Base-by-base conservation (phyloP, 192 early-diverging fungal species). In the Chytriomyces confervae region DNA sequence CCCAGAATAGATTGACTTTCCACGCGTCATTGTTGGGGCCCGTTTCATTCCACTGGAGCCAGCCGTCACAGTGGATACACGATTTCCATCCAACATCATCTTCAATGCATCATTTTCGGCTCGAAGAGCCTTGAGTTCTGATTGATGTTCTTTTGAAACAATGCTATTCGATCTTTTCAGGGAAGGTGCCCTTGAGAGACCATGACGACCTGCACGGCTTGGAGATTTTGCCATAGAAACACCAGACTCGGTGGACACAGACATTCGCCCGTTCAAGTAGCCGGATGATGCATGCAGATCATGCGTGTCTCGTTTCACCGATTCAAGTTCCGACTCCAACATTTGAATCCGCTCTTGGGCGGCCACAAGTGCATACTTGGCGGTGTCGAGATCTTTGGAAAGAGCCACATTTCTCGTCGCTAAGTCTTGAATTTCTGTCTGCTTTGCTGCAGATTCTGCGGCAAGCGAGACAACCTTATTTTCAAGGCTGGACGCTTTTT, bases 401-500 rank as follows among this genome's bases (percentile, higher is more conserved):
- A 92, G 80, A 18, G 84, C 71, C 29, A 80, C 47, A 62, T 88
- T 81, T 48, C 85, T 83, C 65, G 84, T 84, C 43, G 82, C 79
- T 64, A 89, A 80, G 11, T 61, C 68, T 45, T 86, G 85, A 78
- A 91, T 90, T 79, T 93, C 92, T 65, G 92, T 86, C 71, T 88
- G 85, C 77, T 88, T 86, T 62, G 84, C 77, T 43, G 85, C 87
- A 62, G 94, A 81, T 29, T 80, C 83, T 69, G 93, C 92, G 46
- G 95, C 95, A 69, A 97, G 87, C 76, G 94, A 93, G 79, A 97
- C 89, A 63, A 97, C 93, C 86, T 95, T 97, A 85, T 90, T 92
- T 80, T 97, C 96, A 1, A 97, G 82, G 81, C 91, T 90, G 78
- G 93, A 93, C 7, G 94, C 93, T n/a, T 92, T 87, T 69, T 97